Conservation (phyloP, 2,329 filamentous ascomycete genomes). For the Lomentospora prolificans region DNA sequence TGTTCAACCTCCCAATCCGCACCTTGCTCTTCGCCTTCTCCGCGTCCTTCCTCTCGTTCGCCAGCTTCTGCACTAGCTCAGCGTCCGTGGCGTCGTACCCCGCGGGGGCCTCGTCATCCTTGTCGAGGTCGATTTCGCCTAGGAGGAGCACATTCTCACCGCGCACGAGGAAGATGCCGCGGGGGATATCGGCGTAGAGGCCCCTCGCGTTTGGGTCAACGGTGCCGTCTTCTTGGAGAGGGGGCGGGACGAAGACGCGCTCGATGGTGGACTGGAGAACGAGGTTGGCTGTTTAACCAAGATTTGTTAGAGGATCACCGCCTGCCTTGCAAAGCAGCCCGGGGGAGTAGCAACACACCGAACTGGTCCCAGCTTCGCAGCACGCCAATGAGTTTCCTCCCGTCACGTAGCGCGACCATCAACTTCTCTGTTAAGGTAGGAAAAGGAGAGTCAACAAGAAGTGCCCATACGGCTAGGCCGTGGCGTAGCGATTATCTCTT, state of each 20-base stretch:
- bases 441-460: background rate
- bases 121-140: constrained; percentile 94
- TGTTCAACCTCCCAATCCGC: constrained; percentile 59
- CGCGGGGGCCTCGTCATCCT: constrained; percentile 74
- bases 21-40: constrained; percentile 67
- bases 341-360: constrained; percentile 64
- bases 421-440: constrained; percentile 68
- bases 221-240: constrained; percentile 30
- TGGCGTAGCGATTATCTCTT: constrained; percentile 31
- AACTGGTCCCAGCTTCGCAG: constrained; percentile 97
- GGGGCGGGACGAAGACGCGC: constrained; percentile 59
- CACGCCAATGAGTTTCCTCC: constrained; percentile 86
- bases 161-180: constrained; percentile 83
- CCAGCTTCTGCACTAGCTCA: constrained; percentile 60
- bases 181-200: constrained; percentile 74
- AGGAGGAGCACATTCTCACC: constrained; percentile 96
- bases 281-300: constrained; percentile 60
- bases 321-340: background rate
- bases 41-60: constrained; percentile 58
- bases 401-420: constrained; percentile 81
- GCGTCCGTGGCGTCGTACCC: constrained; percentile 57
- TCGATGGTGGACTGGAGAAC: constrained; percentile 90
- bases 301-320: background rate
- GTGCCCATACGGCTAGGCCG: background rate
- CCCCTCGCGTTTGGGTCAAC: constrained; percentile 22